These are phyloP conservation scores for Didymella exigua DNA, from an alignment of 2,329 filamentous ascomycete species.

Conservation along the genomic window DNA sequence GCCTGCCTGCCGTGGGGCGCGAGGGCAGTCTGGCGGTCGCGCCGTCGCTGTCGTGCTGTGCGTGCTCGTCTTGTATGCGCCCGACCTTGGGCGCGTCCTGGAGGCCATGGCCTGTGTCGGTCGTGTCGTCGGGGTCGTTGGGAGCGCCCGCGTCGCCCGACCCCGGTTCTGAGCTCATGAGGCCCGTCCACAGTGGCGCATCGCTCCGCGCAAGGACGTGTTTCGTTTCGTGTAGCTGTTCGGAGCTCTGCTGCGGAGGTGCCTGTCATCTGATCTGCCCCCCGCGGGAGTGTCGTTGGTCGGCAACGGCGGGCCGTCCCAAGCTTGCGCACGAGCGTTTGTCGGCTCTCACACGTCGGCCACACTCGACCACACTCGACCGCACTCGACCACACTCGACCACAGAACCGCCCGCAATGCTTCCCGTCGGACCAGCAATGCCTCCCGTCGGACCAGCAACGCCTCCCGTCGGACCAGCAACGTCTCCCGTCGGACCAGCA, in stretches of 20 bases:
- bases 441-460: constrained; percentile 70
- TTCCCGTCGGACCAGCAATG: constrained; percentile 58
- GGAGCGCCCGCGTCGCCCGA: constrained; percentile 66
- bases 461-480: constrained; percentile 54
- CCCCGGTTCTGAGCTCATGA: constrained; percentile 73
- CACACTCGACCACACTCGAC: no score
- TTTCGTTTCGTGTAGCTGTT: neutral
- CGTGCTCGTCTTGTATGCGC: constrained; percentile 43
- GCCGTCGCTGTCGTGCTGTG: constrained; percentile 4
- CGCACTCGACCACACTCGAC: no score
- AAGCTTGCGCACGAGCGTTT: constrained; percentile 12
- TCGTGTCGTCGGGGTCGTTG: constrained; percentile 52
- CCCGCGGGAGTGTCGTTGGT: constrained; percentile 14
- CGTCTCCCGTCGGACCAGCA: no score
- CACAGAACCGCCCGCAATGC: neutral
- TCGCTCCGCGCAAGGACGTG: constrained; percentile 52
- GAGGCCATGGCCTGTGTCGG: constrained; percentile 56
- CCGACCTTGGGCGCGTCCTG: constrained; percentile 61
- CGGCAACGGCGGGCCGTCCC: constrained; percentile 25
- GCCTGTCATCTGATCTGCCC: constrained; percentile 1
- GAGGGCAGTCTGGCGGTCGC: constrained; percentile 21
- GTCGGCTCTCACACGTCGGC: neutral
- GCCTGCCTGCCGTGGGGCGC: constrained; percentile 15
- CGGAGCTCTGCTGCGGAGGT: neutral
- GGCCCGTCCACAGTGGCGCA: constrained; percentile 58